Base-by-base conservation (phyloP, 139 green algal species). In the Dunaliella sp. region DNA sequence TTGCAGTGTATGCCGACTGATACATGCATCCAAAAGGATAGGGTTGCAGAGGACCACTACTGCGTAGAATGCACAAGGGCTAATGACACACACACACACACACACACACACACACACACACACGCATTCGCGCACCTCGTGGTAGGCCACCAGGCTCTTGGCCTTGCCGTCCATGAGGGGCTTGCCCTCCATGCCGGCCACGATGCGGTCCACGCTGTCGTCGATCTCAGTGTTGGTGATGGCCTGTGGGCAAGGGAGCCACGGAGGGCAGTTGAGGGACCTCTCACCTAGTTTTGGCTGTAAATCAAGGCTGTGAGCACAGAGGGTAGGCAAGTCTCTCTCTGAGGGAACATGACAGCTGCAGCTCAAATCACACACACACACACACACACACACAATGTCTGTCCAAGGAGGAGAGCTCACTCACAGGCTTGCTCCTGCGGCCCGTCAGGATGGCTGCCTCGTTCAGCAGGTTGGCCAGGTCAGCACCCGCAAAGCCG, bases 391-490 rank as follows among this genome's bases (percentile, higher is more conserved):
- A n/a, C n/a, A n/a, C n/a, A n/a, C n/a, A n/a, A n/a, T n/a, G n/a
- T n/a, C n/a, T n/a, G n/a, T n/a, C n/a, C n/a, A n/a, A n/a, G n/a
- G n/a, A n/a, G n/a, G n/a, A n/a, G n/a, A n/a, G n/a, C n/a, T n/a
- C 33, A 81, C 75, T 65, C 32, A 91, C 88, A 72, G 82, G 90
- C 75, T 98, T 84, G 91, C 91, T 85, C 88, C 97, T 92, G 22
- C 98, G 90, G 7, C 98, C 98, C 3, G 97, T 94, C 75, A 99
- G 92, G 88, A 99, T 99, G 82, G 98, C 98, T 0, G 97, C 96
- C 95, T 99, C 98, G 87, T 99, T 99, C 85, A 99, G 92, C 90
- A 99, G 92, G 94, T 99, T 99, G 87, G 97, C 93, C 81, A 99
- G 92, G 89, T 99, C 98, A 85, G 98, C 98, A 78, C 98, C 93